Evolutionary conservation across 192 early-diverging fungal genomes (phyloP).

Genomic region (Podila clonocystis): DNA sequence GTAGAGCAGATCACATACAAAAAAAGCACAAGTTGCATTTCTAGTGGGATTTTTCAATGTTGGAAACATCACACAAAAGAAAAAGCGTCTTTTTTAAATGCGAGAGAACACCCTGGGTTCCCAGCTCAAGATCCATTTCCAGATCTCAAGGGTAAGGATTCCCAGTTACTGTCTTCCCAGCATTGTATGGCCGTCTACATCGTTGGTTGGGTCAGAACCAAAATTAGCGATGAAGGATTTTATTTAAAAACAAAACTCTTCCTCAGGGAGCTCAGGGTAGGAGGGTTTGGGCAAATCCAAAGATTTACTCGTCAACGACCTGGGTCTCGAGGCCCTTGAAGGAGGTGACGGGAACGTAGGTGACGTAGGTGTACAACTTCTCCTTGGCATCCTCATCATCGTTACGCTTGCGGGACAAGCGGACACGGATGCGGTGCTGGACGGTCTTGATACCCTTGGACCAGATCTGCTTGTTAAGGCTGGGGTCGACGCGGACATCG

Average conservation of each 20-base stretch:
- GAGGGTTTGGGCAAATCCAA: not conserved
- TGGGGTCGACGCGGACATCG: constrained; percentile 96
- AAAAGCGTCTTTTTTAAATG: constrained; percentile 8
- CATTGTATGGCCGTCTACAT: constrained; percentile 12
- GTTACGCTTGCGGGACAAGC: constrained; percentile 95
- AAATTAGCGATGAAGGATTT: constrained; percentile 21
- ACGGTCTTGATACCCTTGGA: constrained; percentile 92
- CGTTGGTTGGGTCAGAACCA: constrained; percentile 12
- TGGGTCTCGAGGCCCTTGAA: constrained; percentile 92
- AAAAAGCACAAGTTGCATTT: too few relatives aligned
- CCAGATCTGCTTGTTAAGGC: constrained; percentile 97
- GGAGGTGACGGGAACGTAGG: constrained; percentile 83
- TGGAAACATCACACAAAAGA: constrained; percentile 6
- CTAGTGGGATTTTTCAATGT: too few relatives aligned
- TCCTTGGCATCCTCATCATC: constrained; percentile 96
- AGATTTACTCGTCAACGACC: constrained; percentile 67
- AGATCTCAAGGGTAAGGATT: not conserved
- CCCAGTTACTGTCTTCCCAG: constrained; percentile 9
- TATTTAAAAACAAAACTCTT: constrained; percentile 16
- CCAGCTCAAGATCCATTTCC: not conserved
- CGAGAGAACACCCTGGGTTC: constrained; percentile 10
- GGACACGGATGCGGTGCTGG: constrained; percentile 95
- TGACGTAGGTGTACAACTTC: constrained; percentile 97
- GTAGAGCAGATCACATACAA: too few relatives aligned
- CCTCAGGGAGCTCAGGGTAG: too few relatives aligned